These are phyloP conservation scores for Hymenoscyphus occultus DNA, from an alignment of 2,329 filamentous ascomycete genomes.

Conservation along the genomic window DNA sequence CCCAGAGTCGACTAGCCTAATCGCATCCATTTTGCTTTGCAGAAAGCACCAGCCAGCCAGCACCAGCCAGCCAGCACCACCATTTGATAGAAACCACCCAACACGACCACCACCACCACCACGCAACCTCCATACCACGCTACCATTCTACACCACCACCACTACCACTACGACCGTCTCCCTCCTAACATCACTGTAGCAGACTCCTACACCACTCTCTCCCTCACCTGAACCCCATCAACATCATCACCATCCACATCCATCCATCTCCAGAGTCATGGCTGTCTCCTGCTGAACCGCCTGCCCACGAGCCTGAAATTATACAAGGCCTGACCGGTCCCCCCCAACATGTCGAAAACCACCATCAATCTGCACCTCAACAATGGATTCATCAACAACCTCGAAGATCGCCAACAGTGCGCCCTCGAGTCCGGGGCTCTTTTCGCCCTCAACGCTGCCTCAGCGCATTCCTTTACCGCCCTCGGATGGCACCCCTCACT, in stretches of 20 bases:
- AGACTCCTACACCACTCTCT: constrained; percentile 1
- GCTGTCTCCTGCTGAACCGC: constrained; percentile 12
- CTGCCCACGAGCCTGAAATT: neutral
- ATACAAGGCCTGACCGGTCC: constrained; percentile 30
- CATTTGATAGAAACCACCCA: constrained; percentile 1
- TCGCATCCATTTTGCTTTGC: neutral
- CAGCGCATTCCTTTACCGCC: constrained; percentile 39
- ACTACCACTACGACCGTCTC: neutral
- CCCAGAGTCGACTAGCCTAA: constrained; percentile 3
- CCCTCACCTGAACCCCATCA: constrained; percentile 6
- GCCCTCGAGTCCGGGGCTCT: constrained; percentile 61
- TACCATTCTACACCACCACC: neutral
- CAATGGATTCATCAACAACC: constrained; percentile 33
- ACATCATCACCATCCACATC: constrained; percentile 7
- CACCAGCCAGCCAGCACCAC: neutral
- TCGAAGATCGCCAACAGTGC: constrained; percentile 48
- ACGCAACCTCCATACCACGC: neutral
- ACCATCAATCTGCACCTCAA: constrained; percentile 22
- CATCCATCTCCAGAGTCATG: constrained; percentile 3
- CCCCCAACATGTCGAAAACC: constrained; percentile 25
- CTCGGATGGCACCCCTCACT: constrained; percentile 47
- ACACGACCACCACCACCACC: neutral
- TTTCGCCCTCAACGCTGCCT: constrained; percentile 48
- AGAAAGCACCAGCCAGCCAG: neutral
- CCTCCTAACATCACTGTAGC: neutral